phyloP scores from a whole-genome alignment of 192 early-diverging fungal species.

The Spizellomyces punctatus region DNA sequence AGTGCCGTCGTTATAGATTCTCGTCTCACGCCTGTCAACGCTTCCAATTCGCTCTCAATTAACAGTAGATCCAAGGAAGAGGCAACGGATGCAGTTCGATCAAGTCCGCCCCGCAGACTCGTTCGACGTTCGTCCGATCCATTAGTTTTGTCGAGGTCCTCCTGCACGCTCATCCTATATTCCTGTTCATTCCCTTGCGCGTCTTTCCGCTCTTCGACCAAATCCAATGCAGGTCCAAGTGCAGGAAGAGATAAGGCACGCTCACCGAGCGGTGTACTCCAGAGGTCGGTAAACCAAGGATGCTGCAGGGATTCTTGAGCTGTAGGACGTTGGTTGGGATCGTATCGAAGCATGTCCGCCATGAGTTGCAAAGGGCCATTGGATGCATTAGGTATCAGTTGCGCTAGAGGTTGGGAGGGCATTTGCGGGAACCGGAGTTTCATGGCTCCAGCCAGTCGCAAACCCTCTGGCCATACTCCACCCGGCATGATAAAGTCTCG shows the following conservation, averaged over 20 bases:
- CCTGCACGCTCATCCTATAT: slow-evolving; percentile 18
- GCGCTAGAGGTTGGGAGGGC: slow-evolving; percentile 45
- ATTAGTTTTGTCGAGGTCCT: slow-evolving; percentile 18
- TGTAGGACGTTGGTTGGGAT: slow-evolving; percentile 74
- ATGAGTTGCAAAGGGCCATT: slow-evolving; percentile 62
- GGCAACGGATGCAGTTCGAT: slow-evolving; percentile 15
- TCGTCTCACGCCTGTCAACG: slow-evolving; percentile 5
- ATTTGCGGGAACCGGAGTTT: slow-evolving; percentile 55
- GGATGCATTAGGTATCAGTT: slow-evolving; percentile 64
- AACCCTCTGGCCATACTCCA: slow-evolving; percentile 54
- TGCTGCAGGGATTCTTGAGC: slow-evolving; percentile 71
- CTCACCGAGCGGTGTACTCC: slow-evolving; percentile 22
- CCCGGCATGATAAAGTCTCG: slow-evolving; percentile 41
- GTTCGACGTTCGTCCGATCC: slow-evolving; percentile 2
- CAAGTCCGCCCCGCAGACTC: background rate
- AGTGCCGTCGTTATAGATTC: background rate
- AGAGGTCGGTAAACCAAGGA: slow-evolving; percentile 59
- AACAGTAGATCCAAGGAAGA: slow-evolving; percentile 27
- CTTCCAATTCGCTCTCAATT: slow-evolving; percentile 23
- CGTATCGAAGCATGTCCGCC: slow-evolving; percentile 73
- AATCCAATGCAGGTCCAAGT: slow-evolving; percentile 24
- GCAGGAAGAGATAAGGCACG: slow-evolving; percentile 11
- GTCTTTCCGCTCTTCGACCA: slow-evolving; percentile 26
- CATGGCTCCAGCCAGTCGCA: slow-evolving; percentile 53
- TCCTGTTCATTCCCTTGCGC: slow-evolving; percentile 8